These are phyloP conservation scores for Aspergillus texensis DNA, from an alignment of 2,329 filamentous ascomycete species.

Conservation along the genomic window DNA sequence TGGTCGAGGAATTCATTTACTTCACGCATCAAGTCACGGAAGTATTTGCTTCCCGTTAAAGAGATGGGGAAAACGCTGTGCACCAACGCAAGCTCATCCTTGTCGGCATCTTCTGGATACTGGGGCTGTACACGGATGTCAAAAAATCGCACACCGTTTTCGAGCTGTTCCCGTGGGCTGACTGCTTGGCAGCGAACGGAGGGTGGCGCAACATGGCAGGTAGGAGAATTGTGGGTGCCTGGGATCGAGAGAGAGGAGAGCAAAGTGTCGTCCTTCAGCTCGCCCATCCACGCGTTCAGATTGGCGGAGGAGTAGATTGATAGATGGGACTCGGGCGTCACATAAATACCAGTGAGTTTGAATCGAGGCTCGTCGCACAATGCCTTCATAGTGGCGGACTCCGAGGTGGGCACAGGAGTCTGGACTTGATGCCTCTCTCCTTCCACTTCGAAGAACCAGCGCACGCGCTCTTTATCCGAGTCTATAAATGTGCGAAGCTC, in stretches of 20 bases:
- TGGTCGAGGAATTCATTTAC: slow-evolving; percentile 74
- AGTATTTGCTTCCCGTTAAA: slow-evolving; percentile 77
- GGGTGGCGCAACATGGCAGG: slow-evolving; percentile 79
- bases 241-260: slow-evolving; percentile 85
- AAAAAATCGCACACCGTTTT: slow-evolving; percentile 90
- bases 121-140: slow-evolving; percentile 80
- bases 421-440: slow-evolving; percentile 73
- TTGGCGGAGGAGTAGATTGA: slow-evolving; percentile 71
- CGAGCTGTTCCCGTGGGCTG: slow-evolving; percentile 73
- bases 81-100: slow-evolving; percentile 76
- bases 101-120: slow-evolving; percentile 57
- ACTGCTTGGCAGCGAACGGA: slow-evolving; percentile 93
- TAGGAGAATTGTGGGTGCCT: slow-evolving; percentile 93
- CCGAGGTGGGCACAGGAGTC: slow-evolving; percentile 63
- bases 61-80: slow-evolving; percentile 89
- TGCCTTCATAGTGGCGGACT: slow-evolving; percentile 63
- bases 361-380: slow-evolving; percentile 55
- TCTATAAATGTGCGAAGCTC: slow-evolving; percentile 63
- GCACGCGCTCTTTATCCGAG: slow-evolving; percentile 65
- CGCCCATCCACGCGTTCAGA: slow-evolving; percentile 77
- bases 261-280: slow-evolving; percentile 70
- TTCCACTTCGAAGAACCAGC: slow-evolving; percentile 70
- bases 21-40: slow-evolving; percentile 71
- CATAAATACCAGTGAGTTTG: slow-evolving; percentile 68
- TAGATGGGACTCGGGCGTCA: slow-evolving; percentile 57